Evolutionary conservation across 1,284 basidiomycete genomes (phyloP).

Genomic region (Neolentinus lepideus): DNA sequence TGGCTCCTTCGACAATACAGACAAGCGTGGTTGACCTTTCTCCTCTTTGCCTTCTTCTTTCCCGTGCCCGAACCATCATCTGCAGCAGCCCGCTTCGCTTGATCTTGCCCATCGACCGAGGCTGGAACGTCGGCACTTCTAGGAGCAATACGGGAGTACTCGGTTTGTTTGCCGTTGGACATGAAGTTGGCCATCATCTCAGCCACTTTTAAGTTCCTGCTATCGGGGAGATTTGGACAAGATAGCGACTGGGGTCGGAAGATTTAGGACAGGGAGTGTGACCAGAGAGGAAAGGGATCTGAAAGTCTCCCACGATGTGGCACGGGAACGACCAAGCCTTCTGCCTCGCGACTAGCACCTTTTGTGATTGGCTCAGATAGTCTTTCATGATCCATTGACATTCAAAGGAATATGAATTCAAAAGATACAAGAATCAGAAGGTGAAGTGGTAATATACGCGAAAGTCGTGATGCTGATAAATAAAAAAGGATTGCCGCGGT

Average conservation of each 20-base stretch:
- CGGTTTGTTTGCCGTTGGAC: neutral
- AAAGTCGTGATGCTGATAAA: too few relatives aligned
- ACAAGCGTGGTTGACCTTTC: slow-evolving; percentile 88
- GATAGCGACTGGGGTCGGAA: neutral
- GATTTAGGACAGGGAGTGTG: neutral
- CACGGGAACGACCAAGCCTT: too few relatives aligned
- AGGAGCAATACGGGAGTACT: slow-evolving; percentile 2
- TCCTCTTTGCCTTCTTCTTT: slow-evolving; percentile 56
- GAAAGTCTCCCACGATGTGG: too few relatives aligned
- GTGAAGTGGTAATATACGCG: too few relatives aligned
- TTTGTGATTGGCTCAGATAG: too few relatives aligned
- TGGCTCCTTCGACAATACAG: slow-evolving; percentile 90
- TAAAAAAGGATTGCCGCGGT: too few relatives aligned
- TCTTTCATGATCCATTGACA: too few relatives aligned
- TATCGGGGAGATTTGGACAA: neutral
- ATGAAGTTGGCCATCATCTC: neutral
- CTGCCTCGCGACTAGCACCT: too few relatives aligned
- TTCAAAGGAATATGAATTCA: too few relatives aligned
- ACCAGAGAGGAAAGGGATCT: too few relatives aligned
- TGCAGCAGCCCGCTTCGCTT: slow-evolving; percentile 3
- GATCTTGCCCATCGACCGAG: neutral
- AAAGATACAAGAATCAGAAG: too few relatives aligned
- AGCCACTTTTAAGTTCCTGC: neutral
- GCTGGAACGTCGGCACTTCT: neutral
- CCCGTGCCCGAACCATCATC: slow-evolving; percentile 19